phyloP scores from a whole-genome alignment of 163 green algal genomes.

The Volvox carteri region DNA sequence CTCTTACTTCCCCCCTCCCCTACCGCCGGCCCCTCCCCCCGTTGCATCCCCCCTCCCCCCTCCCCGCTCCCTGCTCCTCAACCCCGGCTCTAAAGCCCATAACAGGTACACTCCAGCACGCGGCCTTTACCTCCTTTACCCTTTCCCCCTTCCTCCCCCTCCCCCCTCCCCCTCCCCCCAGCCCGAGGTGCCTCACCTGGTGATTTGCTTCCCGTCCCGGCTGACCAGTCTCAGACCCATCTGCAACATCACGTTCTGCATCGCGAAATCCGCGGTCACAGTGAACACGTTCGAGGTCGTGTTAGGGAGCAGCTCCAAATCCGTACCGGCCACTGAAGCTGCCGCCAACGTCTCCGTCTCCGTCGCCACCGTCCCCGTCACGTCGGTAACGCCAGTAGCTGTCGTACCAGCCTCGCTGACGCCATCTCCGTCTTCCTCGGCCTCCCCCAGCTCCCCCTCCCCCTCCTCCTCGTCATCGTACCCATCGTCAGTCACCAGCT shows the following conservation, averaged over 20 bases:
- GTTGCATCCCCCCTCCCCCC: background rate
- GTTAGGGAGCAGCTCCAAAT: constrained; percentile 55
- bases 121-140: no score
- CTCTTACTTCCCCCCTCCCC: no score
- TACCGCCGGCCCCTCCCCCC: background rate
- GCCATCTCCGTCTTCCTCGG: background rate
- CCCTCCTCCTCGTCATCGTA: constrained; percentile 54
- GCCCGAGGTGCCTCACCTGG: constrained; percentile 63
- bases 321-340: background rate
- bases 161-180: background rate
- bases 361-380: background rate
- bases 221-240: constrained; percentile 91
- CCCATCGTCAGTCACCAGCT: constrained; percentile 49
- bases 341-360: background rate
- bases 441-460: no score
- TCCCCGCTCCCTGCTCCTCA: background rate
- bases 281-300: constrained; percentile 73
- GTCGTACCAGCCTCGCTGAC: constrained; percentile 40
- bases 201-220: constrained; percentile 87
- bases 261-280: constrained; percentile 96
- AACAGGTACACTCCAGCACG: no score
- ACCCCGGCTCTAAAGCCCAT: no score
- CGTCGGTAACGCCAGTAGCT: background rate
- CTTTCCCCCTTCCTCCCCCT: background rate
- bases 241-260: constrained; percentile 98